Conservation (phyloP, 164 flowering plant species). For the Macadamia integrifolia region DNA sequence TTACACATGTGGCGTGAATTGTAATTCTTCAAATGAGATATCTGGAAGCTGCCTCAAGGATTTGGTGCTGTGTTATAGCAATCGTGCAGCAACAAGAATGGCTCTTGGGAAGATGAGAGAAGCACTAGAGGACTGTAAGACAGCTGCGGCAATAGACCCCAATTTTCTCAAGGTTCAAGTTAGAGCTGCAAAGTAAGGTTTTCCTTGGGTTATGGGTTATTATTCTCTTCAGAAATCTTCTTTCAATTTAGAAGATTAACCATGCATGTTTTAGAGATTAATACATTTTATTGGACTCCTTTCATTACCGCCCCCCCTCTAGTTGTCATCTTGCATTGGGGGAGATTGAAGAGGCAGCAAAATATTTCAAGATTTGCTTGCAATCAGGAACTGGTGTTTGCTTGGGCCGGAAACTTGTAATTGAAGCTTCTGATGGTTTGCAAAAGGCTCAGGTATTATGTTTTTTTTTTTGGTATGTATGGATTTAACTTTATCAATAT, state of each 20-base stretch:
- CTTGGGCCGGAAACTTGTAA: constrained; percentile 57
- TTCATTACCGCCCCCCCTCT: constrained; percentile 6
- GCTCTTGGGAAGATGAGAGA: constrained; percentile 72
- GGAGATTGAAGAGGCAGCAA: constrained; percentile 65
- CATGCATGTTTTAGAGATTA: no score
- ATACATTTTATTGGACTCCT: neutral
- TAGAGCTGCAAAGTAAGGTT: constrained; percentile 87
- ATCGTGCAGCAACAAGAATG: constrained; percentile 91
- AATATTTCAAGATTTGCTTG: constrained; percentile 47
- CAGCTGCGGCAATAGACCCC: constrained; percentile 65
- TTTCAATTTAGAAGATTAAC: neutral
- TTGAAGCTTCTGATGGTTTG: constrained; percentile 81
- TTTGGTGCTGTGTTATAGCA: constrained; percentile 84
- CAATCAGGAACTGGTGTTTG: constrained; percentile 43
- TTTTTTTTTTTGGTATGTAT: neutral
- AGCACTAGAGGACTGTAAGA: constrained; percentile 67
- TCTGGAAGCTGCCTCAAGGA: constrained; percentile 57
- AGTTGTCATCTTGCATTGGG: constrained; percentile 90
- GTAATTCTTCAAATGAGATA: constrained; percentile 47
- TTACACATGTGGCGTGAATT: constrained; percentile 72
- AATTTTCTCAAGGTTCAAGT: constrained; percentile 62
- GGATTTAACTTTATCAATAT: neutral
- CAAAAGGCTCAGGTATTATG: constrained; percentile 69
- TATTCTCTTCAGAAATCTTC: neutral
- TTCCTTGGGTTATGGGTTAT: neutral